Evolutionary conservation across 192 early-diverging fungal species (phyloP).

Genomic region (Dimargaris xerosporica): DNA sequence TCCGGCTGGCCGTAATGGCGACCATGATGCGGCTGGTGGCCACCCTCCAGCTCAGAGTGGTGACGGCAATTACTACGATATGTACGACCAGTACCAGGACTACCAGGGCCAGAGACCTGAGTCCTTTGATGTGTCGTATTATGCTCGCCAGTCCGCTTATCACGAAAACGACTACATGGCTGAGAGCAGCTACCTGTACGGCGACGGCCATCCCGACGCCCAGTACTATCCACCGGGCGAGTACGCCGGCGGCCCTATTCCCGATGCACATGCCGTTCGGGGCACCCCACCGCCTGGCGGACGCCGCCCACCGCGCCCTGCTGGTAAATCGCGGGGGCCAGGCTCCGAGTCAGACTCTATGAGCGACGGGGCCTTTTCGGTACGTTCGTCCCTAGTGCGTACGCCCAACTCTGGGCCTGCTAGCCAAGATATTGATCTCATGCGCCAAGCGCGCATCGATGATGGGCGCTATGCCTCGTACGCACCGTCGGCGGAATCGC

Average conservation of each 20-base stretch:
- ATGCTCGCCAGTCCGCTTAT: conserved; percentile 28
- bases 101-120: conserved; percentile 31
- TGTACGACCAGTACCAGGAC: conserved; percentile 22
- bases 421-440: conserved; percentile 29
- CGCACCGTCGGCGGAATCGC: conserved; percentile 50
- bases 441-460: conserved; percentile 36
- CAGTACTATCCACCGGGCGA: conserved; percentile 8
- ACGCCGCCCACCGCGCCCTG: conserved; percentile 27
- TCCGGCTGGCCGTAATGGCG: background rate
- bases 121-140: conserved; percentile 39
- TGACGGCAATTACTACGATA: conserved; percentile 17
- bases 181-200: conserved; percentile 10
- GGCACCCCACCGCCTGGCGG: conserved; percentile 30
- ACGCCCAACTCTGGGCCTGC: conserved; percentile 33
- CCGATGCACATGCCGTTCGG: conserved; percentile 28
- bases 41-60: background rate
- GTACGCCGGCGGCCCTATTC: conserved; percentile 26
- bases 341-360: conserved; percentile 32
- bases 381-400: conserved; percentile 37
- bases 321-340: conserved; percentile 17
- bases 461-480: conserved; percentile 55
- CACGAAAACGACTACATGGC: conserved; percentile 25
- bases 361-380: conserved; percentile 35
- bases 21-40: background rate
- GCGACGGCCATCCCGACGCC: conserved; percentile 10